phyloP scores from a whole-genome alignment of 106 monocot genomes.

The Dendrobium chrysotoxum region DNA sequence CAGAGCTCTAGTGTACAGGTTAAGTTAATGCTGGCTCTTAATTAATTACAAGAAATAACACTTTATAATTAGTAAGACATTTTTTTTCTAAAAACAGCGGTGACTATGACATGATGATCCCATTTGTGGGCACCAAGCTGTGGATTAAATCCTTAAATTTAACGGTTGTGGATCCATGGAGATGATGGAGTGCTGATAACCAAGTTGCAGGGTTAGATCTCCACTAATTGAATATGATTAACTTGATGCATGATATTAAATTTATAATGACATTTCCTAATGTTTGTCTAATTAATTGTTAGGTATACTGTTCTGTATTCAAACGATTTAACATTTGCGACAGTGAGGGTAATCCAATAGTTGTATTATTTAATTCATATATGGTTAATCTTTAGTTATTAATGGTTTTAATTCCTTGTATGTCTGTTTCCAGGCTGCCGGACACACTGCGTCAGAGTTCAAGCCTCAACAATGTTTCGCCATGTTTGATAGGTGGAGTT shows the following conservation, averaged over 20 bases:
- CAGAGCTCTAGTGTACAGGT: conserved; percentile 8
- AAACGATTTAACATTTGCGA: conserved; percentile 59
- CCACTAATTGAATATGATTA: background rate
- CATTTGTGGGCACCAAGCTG: conserved; percentile 1
- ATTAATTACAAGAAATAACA: background rate
- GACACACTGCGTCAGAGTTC: conserved; percentile 41
- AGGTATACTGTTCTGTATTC: conserved; percentile 41
- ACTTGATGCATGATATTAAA: background rate
- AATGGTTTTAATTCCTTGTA: background rate
- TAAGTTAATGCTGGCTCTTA: background rate
- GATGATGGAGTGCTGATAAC: conserved; percentile 21
- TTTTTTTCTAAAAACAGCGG: conserved; percentile 8
- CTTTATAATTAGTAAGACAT: background rate
- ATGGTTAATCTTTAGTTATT: background rate
- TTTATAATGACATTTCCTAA: background rate
- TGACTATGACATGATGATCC: background rate
- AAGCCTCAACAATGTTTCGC: conserved; percentile 6
- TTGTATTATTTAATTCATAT: background rate
- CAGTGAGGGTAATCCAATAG: conserved; percentile 32
- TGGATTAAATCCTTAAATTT: conserved; percentile 13
- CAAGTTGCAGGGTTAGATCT: conserved; percentile 29
- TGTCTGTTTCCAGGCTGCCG: conserved; percentile 35
- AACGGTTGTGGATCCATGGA: conserved; percentile 8
- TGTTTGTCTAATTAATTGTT: background rate
- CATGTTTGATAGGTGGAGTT: conserved; percentile 11